These are phyloP conservation scores for Spiromastix sp. DNA, from an alignment of 2,329 filamentous ascomycete species.

Conservation along the genomic window DNA sequence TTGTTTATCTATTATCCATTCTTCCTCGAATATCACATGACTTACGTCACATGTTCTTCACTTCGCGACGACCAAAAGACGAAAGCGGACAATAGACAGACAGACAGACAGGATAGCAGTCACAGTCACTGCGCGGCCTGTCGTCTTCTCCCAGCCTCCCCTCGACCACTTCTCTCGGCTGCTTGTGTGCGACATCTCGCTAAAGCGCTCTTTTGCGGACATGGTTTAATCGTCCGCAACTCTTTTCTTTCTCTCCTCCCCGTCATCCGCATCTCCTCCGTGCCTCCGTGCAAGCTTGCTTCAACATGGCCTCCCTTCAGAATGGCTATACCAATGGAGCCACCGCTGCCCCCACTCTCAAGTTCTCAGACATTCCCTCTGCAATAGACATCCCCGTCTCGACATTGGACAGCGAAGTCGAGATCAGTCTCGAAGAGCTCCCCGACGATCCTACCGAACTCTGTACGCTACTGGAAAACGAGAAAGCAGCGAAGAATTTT, in stretches of 20 bases:
- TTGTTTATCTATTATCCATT: no score
- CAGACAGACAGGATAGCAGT: no score
- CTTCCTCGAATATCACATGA: no score
- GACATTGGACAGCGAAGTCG: slow-evolving; percentile 59
- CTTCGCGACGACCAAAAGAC: no score
- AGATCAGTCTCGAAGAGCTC: slow-evolving; percentile 84
- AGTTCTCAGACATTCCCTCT: slow-evolving; percentile 53
- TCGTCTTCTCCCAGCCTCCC: no score
- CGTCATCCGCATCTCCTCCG: neutral
- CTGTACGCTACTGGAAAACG: slow-evolving; percentile 89
- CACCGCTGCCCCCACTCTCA: slow-evolving; percentile 33
- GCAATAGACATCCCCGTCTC: slow-evolving; percentile 56
- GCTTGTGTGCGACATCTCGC: no score
- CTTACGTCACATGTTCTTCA: no score
- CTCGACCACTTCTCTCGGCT: no score
- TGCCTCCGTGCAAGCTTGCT: slow-evolving; percentile 12
- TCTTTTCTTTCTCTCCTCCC: neutral
- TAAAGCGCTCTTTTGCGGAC: no score
- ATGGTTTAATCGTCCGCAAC: no score
- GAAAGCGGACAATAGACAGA: no score
- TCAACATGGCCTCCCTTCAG: slow-evolving; percentile 43
- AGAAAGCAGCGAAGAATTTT: slow-evolving; percentile 78
- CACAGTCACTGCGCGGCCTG: no score
- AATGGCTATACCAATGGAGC: slow-evolving; percentile 45
- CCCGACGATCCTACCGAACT: slow-evolving; percentile 91